phyloP scores from a whole-genome alignment of 257 asterid species.

The Jasminum sambac region DNA sequence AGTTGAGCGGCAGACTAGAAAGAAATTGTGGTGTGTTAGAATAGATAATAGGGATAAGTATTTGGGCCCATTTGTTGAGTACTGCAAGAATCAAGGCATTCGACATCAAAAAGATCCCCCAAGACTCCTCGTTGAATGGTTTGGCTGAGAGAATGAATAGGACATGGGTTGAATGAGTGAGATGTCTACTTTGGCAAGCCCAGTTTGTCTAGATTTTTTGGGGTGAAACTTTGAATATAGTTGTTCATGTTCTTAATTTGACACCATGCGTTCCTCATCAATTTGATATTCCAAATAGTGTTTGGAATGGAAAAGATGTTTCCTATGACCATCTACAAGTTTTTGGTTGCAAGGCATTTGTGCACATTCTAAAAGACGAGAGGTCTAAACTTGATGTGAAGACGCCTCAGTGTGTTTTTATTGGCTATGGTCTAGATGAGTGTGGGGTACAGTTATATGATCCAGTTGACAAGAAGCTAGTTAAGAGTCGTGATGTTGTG shows the following conservation, averaged over 20 bases:
- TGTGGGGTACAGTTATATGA: constrained; percentile 16
- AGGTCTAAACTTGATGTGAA: no score
- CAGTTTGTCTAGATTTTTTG: neutral
- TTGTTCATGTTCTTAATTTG: no score
- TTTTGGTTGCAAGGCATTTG: constrained; percentile 26
- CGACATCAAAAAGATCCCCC: no score
- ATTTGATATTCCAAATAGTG: no score
- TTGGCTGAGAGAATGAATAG: no score
- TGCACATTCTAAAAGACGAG: constrained; percentile 15
- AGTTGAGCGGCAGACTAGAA: no score
- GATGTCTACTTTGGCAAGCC: constrained; percentile 3
- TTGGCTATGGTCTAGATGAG: constrained; percentile 17
- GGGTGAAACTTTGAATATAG: no score
- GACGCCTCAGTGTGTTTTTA: constrained; percentile 14
- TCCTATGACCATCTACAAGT: neutral
- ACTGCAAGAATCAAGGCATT: constrained; percentile 9
- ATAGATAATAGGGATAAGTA: constrained; percentile 20
- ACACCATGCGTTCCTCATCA: no score
- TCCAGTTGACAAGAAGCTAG: constrained; percentile 8
- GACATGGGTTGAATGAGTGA: constrained; percentile 7
- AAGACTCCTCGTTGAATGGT: no score
- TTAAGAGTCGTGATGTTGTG: constrained; percentile 18
- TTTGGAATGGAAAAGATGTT: no score
- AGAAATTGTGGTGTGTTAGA: constrained; percentile 14
- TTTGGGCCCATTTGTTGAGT: constrained; percentile 12